These are phyloP conservation scores for Cynanchum wilfordii DNA, from an alignment of 257 asterid species.

Conservation along the genomic window DNA sequence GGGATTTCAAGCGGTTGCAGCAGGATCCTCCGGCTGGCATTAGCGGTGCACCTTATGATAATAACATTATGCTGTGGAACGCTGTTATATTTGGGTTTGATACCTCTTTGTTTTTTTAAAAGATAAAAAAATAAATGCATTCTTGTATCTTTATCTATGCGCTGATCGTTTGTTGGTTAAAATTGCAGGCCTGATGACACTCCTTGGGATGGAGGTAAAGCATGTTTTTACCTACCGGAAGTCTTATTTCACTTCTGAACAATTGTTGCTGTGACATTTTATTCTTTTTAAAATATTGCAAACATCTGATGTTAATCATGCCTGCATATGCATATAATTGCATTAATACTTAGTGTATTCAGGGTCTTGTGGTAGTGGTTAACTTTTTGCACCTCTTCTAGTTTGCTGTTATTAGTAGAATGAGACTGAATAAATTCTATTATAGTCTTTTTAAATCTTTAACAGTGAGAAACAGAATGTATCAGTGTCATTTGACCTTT, in stretches of 20 bases:
- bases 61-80: constrained; percentile 90
- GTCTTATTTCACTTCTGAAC: neutral
- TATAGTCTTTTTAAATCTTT: neutral
- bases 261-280: neutral
- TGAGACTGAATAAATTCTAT: neutral
- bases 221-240: neutral
- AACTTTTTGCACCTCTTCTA: neutral
- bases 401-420: neutral
- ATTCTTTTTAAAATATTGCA: neutral
- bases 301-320: neutral
- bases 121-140: too few species aligned
- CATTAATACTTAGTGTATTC: neutral
- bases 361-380: neutral
- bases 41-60: constrained; percentile 90
- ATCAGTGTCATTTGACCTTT: too few species aligned
- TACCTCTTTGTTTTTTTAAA: neutral
- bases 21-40: constrained; percentile 96
- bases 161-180: constrained; percentile 10
- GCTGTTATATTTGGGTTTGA: constrained; percentile 87
- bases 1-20: constrained; percentile 92
- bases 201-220: constrained; percentile 98
- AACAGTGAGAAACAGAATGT: neutral
- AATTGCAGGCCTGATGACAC: constrained; percentile 88
- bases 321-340: neutral
- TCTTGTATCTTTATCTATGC: neutral